A percentile compares a stretch with the other conserved stretches of the same genome.
These are phyloP conservation scores for Gypsophila paniculata DNA, from an alignment of 179 eudicot genomes.

Conservation along the genomic window DNA sequence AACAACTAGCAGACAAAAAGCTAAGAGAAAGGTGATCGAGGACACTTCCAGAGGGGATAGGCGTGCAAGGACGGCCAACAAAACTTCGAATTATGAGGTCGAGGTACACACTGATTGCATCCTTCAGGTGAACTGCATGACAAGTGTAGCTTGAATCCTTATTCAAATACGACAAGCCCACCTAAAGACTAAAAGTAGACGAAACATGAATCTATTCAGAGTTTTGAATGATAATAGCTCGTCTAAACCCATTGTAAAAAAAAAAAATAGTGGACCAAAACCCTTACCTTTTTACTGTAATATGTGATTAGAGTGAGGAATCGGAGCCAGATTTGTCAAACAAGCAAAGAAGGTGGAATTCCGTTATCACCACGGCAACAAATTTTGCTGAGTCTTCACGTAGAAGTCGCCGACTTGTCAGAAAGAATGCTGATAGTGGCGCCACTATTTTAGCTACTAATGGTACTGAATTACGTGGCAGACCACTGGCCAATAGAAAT, in stretches of 20 bases:
- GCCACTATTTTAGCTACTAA: neutral
- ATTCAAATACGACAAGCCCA: neutral
- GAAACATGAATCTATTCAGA: neutral
- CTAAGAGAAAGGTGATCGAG: conserved; percentile 31
- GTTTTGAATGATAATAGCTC: neutral
- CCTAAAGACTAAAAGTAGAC: neutral
- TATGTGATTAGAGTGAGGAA: conserved; percentile 39
- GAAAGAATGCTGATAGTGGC: conserved; percentile 33
- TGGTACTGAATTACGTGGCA: conserved; percentile 30
- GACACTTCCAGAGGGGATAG: conserved; percentile 21
- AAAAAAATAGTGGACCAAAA: neutral
- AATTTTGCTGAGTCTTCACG: conserved; percentile 37
- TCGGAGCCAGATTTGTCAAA: conserved; percentile 21
- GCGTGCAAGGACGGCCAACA: conserved; percentile 26
- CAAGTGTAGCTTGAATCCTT: neutral
- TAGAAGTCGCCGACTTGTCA: conserved; percentile 52
- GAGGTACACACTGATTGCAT: conserved; percentile 16
- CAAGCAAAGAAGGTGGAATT: conserved; percentile 34
- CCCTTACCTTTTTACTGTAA: conserved; percentile 12
- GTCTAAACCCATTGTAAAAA: conserved; percentile 3
- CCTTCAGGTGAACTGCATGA: conserved; percentile 34
- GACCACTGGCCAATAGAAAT: conserved; percentile 13
- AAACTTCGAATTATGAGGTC: conserved; percentile 25
- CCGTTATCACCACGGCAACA: conserved; percentile 15
- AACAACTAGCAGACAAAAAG: conserved; percentile 24